Base-by-base conservation (phyloP, 805 yeast species). In the Metschnikowia lunata region DNA sequence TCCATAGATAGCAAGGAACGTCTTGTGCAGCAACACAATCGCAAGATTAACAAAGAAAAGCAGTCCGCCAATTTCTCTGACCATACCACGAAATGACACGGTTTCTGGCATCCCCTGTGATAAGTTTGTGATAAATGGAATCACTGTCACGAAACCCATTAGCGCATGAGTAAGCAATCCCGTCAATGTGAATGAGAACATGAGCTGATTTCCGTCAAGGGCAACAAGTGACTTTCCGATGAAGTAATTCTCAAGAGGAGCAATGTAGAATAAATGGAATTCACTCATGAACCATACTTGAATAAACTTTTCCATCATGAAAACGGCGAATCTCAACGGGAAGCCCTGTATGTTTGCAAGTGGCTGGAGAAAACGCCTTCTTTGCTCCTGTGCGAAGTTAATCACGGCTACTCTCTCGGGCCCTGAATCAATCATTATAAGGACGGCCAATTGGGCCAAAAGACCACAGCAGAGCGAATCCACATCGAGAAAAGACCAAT, bases 121-220 rank as follows among this genome's bases (percentile, higher is more conserved):
- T 13, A 35, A 18, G 2, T 37, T 36, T 4, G 39, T 28, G 30
- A 40, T 12, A 10, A 44, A 12, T 4, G 56, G 56, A 7, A 48
- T 11, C 12, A 48, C 7, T 8, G 56, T 46, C 34, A 44, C 47
- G 11, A 48, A 36, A 1, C 42, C 15, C 39, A 40, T 31, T 4
- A 45, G 41, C 13, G 40, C 29, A 26, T 52, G 54, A 13, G 49
- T n/a, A 30, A 38, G 11, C 7, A 45, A n/a, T 1, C 53, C 55
- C 4, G 39, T 40, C 55, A 51, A 46, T 12, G 46, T 40, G 13
- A 40, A 39, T 10, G 34, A 27, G 3, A 35, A 12, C 14, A 30
- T 9, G 7, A 34, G 9, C 9, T 34, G 13, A 2, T n/a, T 14
- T 7, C 29, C 36, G 7, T 32, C 34, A 11, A 23, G 6, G 18